Evolutionary conservation across 495 filamentous ascomycete species (phyloP).

Genomic region (Penicillium parvum): DNA sequence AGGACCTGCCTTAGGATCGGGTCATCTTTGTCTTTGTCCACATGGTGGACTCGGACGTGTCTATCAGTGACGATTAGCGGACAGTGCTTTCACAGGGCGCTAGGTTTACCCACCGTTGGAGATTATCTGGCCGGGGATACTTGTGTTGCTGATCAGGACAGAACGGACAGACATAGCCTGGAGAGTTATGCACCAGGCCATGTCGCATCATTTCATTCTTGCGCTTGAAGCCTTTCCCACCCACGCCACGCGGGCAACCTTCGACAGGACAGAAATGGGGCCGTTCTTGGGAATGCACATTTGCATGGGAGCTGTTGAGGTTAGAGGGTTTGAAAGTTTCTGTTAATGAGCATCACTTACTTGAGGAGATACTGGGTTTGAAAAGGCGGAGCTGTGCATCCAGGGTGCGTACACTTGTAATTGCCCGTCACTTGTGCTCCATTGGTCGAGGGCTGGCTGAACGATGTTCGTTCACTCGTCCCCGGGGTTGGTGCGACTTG

Average conservation of each 20-base stretch:
- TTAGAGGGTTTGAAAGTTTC: slow-evolving; percentile 1
- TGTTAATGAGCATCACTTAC: no score
- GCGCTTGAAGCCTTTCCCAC: slow-evolving; percentile 93
- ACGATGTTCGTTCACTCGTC: slow-evolving; percentile 22
- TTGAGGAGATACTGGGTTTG: slow-evolving; percentile 85
- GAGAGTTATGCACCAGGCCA: slow-evolving; percentile 89
- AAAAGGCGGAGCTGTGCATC: slow-evolving; percentile 81
- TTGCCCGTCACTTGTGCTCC: slow-evolving; percentile 25
- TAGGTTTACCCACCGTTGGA: slow-evolving; percentile 69
- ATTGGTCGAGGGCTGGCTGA: slow-evolving; percentile 22
- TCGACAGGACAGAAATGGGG: slow-evolving; percentile 88
- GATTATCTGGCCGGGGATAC: slow-evolving; percentile 94
- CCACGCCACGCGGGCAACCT: slow-evolving; percentile 71
- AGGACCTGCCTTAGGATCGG: slow-evolving; percentile 73
- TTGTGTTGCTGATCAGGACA: slow-evolving; percentile 94
- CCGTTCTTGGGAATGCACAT: slow-evolving; percentile 86
- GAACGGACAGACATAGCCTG: slow-evolving; percentile 96
- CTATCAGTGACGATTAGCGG: slow-evolving; percentile 34
- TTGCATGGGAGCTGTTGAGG: slow-evolving; percentile 78
- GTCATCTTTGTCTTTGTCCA: slow-evolving; percentile 84
- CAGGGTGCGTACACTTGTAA: slow-evolving; percentile 63
- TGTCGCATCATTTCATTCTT: slow-evolving; percentile 99
- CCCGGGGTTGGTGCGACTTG: slow-evolving; percentile 18
- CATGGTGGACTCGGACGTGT: slow-evolving; percentile 85
- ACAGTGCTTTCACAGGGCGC: background rate